Base-by-base conservation (phyloP, 345 rosid genomes). In the Streptanthus diversifolius region DNA sequence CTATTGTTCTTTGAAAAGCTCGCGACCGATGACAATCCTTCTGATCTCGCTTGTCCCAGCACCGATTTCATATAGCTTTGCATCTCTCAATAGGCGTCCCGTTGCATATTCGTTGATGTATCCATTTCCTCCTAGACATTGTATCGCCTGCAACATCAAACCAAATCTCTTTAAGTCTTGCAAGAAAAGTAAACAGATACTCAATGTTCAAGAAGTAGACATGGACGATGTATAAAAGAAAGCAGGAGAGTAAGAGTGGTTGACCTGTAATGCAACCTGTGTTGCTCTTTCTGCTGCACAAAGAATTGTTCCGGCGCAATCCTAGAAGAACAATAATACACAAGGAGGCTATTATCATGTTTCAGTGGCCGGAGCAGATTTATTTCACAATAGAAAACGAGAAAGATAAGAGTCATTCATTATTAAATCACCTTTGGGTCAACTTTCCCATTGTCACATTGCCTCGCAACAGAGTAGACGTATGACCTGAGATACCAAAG, bases 11-110 rank as follows among this genome's bases (percentile, higher is more conserved):
- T 86, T 93, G 78, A 89, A 90, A 67, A 90, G 97, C 79, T 83
- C 85, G 13, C 98, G 93, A 21, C 97, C 98, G 2, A 91, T 89
- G 24, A 93, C 87, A 77, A 93, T 83, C 77, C 97, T 85, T 83
- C 97, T 84, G 77, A 93, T 91, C 85, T 93, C 98, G 43, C 98
- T 93, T 29, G 97, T 93, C 33, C 97, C 98, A 0, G 98, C 98
- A 18, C 98, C 97, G 8, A 93, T 91, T 77, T 93, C 98, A 44
- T 93, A 91, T 35, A 93, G 80, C 70, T 91, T 93, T 60, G 98
- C 97, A 71, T 93, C 98, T 69, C 97, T 87, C 19, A 93, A 88
- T 53, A 89, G 90, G 36, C 98, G 92, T 1, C 98, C 98, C 0
- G 95, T 93, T 63, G 88, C 17, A 75, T 91, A 91, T 75, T 91